Percentiles rank a stretch among this genome's conserved stretches.
phyloP scores from a whole-genome alignment of 257 asterid species.

The Scutellaria minor region DNA sequence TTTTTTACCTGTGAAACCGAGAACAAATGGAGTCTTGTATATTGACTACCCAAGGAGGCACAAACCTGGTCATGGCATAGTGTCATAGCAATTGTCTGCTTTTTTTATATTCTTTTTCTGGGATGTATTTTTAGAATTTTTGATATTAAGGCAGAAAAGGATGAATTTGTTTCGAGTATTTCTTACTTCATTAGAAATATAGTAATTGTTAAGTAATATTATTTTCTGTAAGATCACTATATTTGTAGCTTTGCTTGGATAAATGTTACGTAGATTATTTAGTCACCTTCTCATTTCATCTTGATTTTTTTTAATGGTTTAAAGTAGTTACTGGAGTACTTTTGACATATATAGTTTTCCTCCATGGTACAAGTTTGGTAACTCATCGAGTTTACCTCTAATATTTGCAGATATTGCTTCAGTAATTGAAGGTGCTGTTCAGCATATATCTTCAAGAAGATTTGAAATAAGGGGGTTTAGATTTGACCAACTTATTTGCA shows the following conservation, averaged over 20 bases:
- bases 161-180: too few species aligned
- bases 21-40: not conserved
- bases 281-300: constrained; percentile 12
- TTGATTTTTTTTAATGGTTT: constrained; percentile 12
- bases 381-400: constrained; percentile 15
- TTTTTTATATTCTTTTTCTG: too few species aligned
- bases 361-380: constrained; percentile 7
- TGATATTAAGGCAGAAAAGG: too few species aligned
- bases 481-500: constrained; percentile 73
- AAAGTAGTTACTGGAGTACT: constrained; percentile 16
- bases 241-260: not conserved
- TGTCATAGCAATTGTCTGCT: too few species aligned
- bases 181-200: too few species aligned
- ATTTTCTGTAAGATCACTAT: not conserved
- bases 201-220: not conserved
- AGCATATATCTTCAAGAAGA: constrained; percentile 94
- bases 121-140: too few species aligned
- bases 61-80: too few species aligned
- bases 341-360: constrained; percentile 13
- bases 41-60: too few species aligned
- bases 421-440: constrained; percentile 97
- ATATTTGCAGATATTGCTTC: constrained; percentile 82
- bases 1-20: constrained; percentile 71
- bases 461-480: constrained; percentile 88
- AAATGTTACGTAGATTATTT: constrained; percentile 1